phyloP scores from a whole-genome alignment of 192 early-diverging fungal species.

The Backusella tuberculispora region DNA sequence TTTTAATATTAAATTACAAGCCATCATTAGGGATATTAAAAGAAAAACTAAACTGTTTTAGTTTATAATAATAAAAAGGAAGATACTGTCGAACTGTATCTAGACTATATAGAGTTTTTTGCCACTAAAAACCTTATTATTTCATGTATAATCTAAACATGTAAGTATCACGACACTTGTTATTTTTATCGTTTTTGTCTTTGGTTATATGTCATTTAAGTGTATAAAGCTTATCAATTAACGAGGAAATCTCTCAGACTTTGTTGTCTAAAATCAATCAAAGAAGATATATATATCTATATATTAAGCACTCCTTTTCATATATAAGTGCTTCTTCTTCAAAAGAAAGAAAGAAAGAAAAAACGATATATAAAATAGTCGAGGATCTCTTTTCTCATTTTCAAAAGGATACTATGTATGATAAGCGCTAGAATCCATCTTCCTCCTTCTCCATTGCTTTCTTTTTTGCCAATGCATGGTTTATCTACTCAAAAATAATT shows the following conservation, averaged over 20 bases:
- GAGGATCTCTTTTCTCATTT: too few species aligned
- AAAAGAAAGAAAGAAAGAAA: too few species aligned
- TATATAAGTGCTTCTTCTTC: too few species aligned
- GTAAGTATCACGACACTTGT: neutral
- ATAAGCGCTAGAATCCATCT: too few species aligned
- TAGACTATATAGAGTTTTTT: constrained; percentile 4
- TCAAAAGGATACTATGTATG: too few species aligned
- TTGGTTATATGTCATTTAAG: neutral
- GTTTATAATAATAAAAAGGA: neutral
- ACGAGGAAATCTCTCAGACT: neutral
- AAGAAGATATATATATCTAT: too few species aligned
- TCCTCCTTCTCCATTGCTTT: too few species aligned
- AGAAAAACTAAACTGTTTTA: neutral
- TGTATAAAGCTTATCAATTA: neutral
- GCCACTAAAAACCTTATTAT: constrained; percentile 3
- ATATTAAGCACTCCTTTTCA: too few species aligned
- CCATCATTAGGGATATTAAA: neutral
- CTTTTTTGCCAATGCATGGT: too few species aligned
- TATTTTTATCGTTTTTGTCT: neutral
- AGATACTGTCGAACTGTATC: neutral
- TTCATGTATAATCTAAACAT: neutral
- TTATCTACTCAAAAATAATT: neutral
- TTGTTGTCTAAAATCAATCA: too few species aligned
- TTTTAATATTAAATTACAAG: too few species aligned
- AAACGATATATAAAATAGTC: too few species aligned